Evolutionary conservation across 139 green algal genomes (phyloP).

Genomic region (Deuterostichococcus epilithicus): DNA sequence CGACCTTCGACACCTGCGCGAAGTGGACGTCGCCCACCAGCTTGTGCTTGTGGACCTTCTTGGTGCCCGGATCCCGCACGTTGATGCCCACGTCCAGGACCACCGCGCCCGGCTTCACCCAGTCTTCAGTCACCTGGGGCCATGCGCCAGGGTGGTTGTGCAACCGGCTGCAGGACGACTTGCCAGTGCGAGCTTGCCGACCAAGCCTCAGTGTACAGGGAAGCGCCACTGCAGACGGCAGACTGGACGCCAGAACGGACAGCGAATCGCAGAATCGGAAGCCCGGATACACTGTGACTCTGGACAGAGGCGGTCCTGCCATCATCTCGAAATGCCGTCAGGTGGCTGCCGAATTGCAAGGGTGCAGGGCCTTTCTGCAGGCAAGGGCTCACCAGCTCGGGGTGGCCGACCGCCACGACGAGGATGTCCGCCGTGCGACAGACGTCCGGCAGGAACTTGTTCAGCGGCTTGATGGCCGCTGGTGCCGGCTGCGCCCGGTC

Average conservation of each 20-base stretch:
- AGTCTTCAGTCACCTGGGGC: conserved; percentile 50
- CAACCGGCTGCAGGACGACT: too few species aligned
- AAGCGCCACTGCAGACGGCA: too few species aligned
- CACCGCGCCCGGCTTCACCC: conserved; percentile 89
- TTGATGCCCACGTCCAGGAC: conserved; percentile 97
- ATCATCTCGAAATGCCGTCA: too few species aligned
- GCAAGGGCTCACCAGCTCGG: conserved; percentile 28
- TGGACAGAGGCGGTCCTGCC: too few species aligned
- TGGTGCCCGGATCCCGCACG: conserved; percentile 59
- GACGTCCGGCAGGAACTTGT: conserved; percentile 42
- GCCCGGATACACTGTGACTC: too few species aligned
- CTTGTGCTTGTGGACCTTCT: conserved; percentile 39
- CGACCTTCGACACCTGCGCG: conserved; percentile 47
- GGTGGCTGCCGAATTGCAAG: too few species aligned
- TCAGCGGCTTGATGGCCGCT: not conserved
- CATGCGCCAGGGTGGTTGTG: too few species aligned
- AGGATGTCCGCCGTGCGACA: conserved; percentile 70
- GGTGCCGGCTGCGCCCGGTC: not conserved
- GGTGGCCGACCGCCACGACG: conserved; percentile 71
- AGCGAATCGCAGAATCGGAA: too few species aligned
- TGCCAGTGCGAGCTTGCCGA: too few species aligned
- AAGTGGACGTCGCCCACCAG: conserved; percentile 89
- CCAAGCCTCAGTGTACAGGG: too few species aligned
- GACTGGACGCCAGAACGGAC: too few species aligned
- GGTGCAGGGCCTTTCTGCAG: too few species aligned